phyloP scores from a whole-genome alignment of 2,329 filamentous ascomycete species.

The Curvularia eragrostidis region DNA sequence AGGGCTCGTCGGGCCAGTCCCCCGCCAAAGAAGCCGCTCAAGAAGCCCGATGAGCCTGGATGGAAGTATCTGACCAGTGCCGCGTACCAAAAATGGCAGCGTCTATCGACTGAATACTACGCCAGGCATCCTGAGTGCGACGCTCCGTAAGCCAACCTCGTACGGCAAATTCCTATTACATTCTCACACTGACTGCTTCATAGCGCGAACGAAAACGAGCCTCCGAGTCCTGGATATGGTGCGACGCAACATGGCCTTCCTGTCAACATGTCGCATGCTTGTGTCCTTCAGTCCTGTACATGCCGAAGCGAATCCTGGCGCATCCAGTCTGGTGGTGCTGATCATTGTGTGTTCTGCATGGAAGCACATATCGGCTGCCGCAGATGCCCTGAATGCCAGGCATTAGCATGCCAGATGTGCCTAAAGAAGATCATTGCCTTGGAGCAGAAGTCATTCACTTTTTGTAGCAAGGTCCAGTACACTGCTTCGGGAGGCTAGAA shows the following conservation, averaged over 20 bases:
- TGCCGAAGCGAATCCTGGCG: conserved; percentile 5
- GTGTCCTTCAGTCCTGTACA: conserved; percentile 9
- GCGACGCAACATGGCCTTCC: conserved; percentile 13
- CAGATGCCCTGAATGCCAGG: conserved; percentile 23
- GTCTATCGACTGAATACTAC: background rate
- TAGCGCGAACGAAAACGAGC: background rate
- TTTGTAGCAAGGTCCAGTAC: conserved; percentile 3
- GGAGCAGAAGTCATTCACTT: conserved; percentile 5
- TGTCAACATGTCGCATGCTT: conserved; percentile 21
- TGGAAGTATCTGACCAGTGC: conserved; percentile 8
- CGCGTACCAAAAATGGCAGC: conserved; percentile 15
- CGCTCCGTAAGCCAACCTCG: conserved; percentile 1
- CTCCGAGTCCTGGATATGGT: background rate
- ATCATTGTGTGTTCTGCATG: conserved; percentile 24
- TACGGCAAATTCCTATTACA: background rate
- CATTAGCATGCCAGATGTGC: conserved; percentile 21
- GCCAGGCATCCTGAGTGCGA: conserved; percentile 13
- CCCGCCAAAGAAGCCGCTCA: conserved; percentile 15
- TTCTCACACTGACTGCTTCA: background rate
- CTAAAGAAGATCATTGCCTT: conserved; percentile 1
- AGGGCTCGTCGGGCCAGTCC: conserved; percentile 2
- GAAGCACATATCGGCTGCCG: background rate
- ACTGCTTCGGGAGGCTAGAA: conserved; percentile 6
- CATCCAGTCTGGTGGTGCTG: conserved; percentile 4
- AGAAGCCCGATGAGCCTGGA: conserved; percentile 5